These are phyloP conservation scores for Omphalotus olearius DNA, from an alignment of 1,284 basidiomycete species.

Conservation along the genomic window DNA sequence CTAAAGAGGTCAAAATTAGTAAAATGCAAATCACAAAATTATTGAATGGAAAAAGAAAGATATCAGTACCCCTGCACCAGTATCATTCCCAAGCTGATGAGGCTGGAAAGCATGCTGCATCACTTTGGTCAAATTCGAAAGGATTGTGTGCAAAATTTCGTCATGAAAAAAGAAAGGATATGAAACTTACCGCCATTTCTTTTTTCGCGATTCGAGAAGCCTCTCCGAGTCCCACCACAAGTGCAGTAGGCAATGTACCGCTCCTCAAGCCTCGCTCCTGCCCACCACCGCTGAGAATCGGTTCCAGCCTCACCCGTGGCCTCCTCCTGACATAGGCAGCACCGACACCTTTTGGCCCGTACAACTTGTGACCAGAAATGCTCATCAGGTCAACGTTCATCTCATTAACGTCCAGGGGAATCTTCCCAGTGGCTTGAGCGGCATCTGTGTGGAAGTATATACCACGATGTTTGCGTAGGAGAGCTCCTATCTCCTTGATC, in stretches of 20 bases:
- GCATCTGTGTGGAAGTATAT: conserved; percentile 98
- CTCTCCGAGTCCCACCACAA: conserved; percentile 93
- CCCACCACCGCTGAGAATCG: conserved; percentile 93
- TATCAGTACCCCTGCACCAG: conserved; percentile 90
- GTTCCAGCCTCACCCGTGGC: conserved; percentile 92
- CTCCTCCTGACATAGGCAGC: conserved; percentile 92
- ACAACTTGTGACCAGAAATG: conserved; percentile 96
- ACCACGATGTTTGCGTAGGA: conserved; percentile 80
- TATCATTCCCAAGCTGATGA: conserved; percentile 57
- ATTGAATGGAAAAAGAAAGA: conserved; percentile 4
- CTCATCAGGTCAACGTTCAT: conserved; percentile 96
- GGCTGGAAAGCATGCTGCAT: conserved; percentile 17
- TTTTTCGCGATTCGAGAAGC: conserved; percentile 88
- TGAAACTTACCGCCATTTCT: conserved; percentile 84
- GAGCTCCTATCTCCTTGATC: conserved; percentile 89
- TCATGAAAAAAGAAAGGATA: conserved; percentile 32
- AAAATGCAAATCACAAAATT: conserved; percentile 15
- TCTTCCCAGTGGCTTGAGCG: conserved; percentile 93
- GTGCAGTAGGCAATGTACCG: conserved; percentile 88
- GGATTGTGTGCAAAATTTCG: conserved; percentile 43
- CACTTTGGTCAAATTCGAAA: conserved; percentile 33
- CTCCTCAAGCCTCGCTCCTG: conserved; percentile 96
- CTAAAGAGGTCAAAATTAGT: conserved; percentile 36
- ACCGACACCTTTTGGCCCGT: conserved; percentile 97
- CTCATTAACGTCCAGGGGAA: conserved; percentile 90